Evolutionary conservation across 805 yeast species (phyloP), one percentile per base, ranked within the genome.

Genomic region (Candida endomychidarum): DNA sequence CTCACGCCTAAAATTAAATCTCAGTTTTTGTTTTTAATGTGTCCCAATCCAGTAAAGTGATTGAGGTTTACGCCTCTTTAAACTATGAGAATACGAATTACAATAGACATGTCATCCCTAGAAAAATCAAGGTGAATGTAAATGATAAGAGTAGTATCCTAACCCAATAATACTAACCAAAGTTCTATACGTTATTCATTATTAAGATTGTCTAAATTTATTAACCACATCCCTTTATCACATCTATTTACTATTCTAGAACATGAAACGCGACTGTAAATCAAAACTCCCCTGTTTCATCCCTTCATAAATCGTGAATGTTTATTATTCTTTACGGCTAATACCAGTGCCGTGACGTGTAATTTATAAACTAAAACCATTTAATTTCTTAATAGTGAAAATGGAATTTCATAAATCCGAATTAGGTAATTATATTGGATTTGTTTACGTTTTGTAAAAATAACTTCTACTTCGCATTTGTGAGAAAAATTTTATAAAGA

Each of bases 381-480:
- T 20, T 20, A 15, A 15, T n/a, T 16, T 16, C 30, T 27, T 8
- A n/a, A 27, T 7, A 15, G 30, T 17, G 6, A 18, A 27, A 27
- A 12, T 8, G 14, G 18, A 32, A 32, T 12, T 32, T 21, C 26
- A 32, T 19, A 20, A 31, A 31, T 32, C 35, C 35, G 14, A 32
- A 32, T 33, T 26, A 33, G 42, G 42, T 32, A 38, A 38, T 38
- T 14, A 27, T 11, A 39, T 39, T 33, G 23, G 15, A 15, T 22
- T 23, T 40, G 43, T 40, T 40, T 40, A 41, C 44, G 19, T 41
- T 41, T 24, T 30, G 25, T 24, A 40, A 34, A 40, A 19, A 40
- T 19, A 34, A 22, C 40, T 14, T 34, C 9, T 12, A 8, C 12
- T 14, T 36, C 39, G 39, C 32, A 28, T 18, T 17, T 20, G 35